Evolutionary conservation across 495 filamentous ascomycete genomes (phyloP), one percentile per base, ranked within the genome.

Genomic region (Parathielavia hyrcaniae): DNA sequence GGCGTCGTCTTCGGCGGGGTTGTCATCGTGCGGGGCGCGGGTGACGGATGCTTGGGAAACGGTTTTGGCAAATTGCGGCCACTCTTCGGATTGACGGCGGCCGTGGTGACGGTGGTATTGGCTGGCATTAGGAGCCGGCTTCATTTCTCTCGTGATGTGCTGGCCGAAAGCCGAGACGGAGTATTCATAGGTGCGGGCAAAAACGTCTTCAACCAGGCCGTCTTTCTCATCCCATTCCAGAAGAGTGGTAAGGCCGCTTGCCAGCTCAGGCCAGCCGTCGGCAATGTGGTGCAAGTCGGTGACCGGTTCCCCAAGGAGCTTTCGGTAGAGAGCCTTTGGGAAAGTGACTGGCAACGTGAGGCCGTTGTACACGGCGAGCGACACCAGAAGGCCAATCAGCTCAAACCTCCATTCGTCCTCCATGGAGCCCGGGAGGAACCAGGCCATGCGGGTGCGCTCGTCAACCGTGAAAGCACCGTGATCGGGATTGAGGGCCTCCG

Each of bases 321-420:
- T 89, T 55, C 82, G 80, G 70, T 98, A 98, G 30, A 97, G 81
- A 0, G 84, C 85, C 49, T 79, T 81, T 7, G 93, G 93, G 59
- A 98, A 91, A 5, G 84, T 95, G 54, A 97, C 76, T 1, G 92
- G 92, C 1, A 98, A 76, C 0, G 89, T 95, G 19, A 96, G 77
- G 1, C 91, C 91, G 61, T 97, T 98, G 72, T 95, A 96, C 19
- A 97, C 79, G n/a, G 93, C 93, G 4, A 98, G 75, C 0, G 86
- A 91, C 57, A 96, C 79, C 45, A 97, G 69, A n/a, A 96, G 68
- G 4, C 93, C 93, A 35, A 96, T 73, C 3, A 97, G 79, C 69
- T 98, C 91, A 66, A 87, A 97, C 61, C 91, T 92, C 79, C 92
- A 91, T 6, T 89, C 72, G 2, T 88, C 86, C 64, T 93, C 90